Conservation (phyloP, 805 yeast genomes). For the Saccharomycopsis selenospora region DNA sequence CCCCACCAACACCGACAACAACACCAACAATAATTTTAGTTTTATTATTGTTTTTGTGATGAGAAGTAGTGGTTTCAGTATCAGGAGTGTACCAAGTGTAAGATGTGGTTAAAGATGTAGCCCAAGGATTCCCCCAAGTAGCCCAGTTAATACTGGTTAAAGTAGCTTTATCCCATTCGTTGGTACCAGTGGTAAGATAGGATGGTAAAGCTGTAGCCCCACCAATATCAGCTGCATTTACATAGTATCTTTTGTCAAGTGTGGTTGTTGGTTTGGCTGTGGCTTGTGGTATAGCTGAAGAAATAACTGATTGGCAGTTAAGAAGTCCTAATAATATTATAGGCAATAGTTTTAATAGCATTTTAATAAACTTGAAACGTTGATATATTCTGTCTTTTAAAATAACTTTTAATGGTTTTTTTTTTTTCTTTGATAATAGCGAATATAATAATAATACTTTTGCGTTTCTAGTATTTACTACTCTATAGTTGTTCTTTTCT, state of each 20-base stretch:
- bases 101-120: slow-evolving; percentile 5
- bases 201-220: slow-evolving; percentile 19
- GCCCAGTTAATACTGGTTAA: slow-evolving; percentile 19
- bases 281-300: not conserved
- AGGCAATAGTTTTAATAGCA: not conserved
- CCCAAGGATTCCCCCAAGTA: slow-evolving; percentile 17
- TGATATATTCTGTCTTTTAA: not conserved
- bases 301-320: not conserved
- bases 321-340: not conserved
- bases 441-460: not conserved
- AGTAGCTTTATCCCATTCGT: slow-evolving; percentile 20
- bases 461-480: no score
- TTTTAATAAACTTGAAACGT: not conserved
- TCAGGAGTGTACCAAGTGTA: not conserved
- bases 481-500: not conserved
- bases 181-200: slow-evolving; percentile 19
- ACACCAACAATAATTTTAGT: slow-evolving; percentile 19
- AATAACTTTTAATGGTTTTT: not conserved
- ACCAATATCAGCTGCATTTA: slow-evolving; percentile 17
- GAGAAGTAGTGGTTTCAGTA: slow-evolving; percentile 2
- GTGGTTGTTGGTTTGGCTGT: no score
- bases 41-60: not conserved
- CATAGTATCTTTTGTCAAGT: slow-evolving; percentile 15
- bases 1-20: slow-evolving; percentile 18
- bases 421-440: not conserved